phyloP scores from a whole-genome alignment of 2,329 filamentous ascomycete species.

The Xylariaceae sp. region DNA sequence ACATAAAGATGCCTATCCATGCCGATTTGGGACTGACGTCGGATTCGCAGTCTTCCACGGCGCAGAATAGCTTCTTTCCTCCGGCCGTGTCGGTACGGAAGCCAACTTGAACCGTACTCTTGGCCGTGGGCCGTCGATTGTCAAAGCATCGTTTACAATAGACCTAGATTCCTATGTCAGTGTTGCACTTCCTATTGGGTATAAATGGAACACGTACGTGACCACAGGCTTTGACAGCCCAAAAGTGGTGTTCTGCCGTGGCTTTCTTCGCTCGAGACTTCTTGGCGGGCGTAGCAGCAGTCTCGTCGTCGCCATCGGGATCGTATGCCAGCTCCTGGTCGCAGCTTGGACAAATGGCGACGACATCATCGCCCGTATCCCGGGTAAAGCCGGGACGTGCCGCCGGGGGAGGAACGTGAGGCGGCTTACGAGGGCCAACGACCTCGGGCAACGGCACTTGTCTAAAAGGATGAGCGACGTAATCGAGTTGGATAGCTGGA shows the following conservation, averaged over 20 bases:
- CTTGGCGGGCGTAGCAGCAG: slow-evolving; percentile 31
- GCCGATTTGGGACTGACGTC: slow-evolving; percentile 50
- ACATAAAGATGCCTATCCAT: slow-evolving; percentile 48
- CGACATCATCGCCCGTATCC: slow-evolving; percentile 63
- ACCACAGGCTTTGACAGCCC: slow-evolving; percentile 85
- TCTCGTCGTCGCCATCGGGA: slow-evolving; percentile 38
- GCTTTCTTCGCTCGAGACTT: slow-evolving; percentile 45
- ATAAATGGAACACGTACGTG: slow-evolving; percentile 57
- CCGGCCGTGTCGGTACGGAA: slow-evolving; percentile 35
- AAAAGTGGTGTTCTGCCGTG: slow-evolving; percentile 74
- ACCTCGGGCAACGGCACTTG: not conserved
- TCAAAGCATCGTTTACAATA: slow-evolving; percentile 60
- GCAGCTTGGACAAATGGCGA: slow-evolving; percentile 81
- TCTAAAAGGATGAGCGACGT: slow-evolving; percentile 23
- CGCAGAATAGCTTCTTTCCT: slow-evolving; percentile 43
- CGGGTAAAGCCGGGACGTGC: slow-evolving; percentile 75
- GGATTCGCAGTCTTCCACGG: slow-evolving; percentile 51
- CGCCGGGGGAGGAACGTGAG: slow-evolving; percentile 59
- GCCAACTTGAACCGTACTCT: slow-evolving; percentile 30
- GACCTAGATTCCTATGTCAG: slow-evolving; percentile 40
- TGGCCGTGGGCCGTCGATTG: slow-evolving; percentile 42
- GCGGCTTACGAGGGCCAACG: slow-evolving; percentile 37
- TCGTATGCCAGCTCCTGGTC: slow-evolving; percentile 77
- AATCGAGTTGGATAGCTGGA: slow-evolving; percentile 26
- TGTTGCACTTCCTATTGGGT: not conserved